A percentile compares a stretch with the other conserved stretches of the same genome.
Conservation (phyloP, 2,329 filamentous ascomycete species). For the Monosporascus cannonballus region DNA sequence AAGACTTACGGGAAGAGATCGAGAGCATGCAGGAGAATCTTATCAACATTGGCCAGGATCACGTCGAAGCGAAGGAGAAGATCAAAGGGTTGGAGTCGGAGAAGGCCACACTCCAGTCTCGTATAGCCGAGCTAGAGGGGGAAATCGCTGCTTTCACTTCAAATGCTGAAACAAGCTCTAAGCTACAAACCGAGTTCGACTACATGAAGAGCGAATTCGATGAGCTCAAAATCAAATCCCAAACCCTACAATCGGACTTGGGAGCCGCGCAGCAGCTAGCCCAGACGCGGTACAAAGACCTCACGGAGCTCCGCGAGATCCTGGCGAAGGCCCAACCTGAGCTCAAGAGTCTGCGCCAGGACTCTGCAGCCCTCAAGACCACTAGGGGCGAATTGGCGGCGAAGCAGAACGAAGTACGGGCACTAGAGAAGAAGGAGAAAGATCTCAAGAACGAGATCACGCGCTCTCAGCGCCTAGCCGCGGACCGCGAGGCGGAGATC, state of each 20-base stretch:
- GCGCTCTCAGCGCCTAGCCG: constrained; percentile 60
- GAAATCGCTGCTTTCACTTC: constrained; percentile 47
- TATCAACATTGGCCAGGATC: constrained; percentile 71
- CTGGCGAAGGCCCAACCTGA: constrained; percentile 84
- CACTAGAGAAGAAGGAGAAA: constrained; percentile 76
- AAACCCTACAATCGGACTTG: constrained; percentile 72
- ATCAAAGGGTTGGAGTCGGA: constrained; percentile 65
- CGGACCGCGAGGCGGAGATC: constrained; percentile 73
- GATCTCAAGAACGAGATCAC: constrained; percentile 72
- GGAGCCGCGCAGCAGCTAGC: constrained; percentile 82
- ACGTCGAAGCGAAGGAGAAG: constrained; percentile 75
- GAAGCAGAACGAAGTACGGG: constrained; percentile 56
- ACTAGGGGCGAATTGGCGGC: constrained; percentile 67
- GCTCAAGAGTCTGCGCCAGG: constrained; percentile 69
- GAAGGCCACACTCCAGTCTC: constrained; percentile 58
- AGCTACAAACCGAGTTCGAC: constrained; percentile 56
- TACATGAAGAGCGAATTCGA: constrained; percentile 50
- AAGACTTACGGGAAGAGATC: constrained; percentile 78
- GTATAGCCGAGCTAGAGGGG: constrained; percentile 62
- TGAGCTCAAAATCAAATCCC: constrained; percentile 63
- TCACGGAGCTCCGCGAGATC: constrained; percentile 72
- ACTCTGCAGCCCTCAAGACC: constrained; percentile 67
- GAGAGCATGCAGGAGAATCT: constrained; percentile 77
- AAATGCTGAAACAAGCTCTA: constrained; percentile 39
- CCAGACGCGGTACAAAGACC: constrained; percentile 79